Percentiles rank a stretch among this genome's conserved stretches.
These are phyloP conservation scores for Mycena epipterygia DNA, from an alignment of 768 basidiomycete genomes.

Conservation along the genomic window DNA sequence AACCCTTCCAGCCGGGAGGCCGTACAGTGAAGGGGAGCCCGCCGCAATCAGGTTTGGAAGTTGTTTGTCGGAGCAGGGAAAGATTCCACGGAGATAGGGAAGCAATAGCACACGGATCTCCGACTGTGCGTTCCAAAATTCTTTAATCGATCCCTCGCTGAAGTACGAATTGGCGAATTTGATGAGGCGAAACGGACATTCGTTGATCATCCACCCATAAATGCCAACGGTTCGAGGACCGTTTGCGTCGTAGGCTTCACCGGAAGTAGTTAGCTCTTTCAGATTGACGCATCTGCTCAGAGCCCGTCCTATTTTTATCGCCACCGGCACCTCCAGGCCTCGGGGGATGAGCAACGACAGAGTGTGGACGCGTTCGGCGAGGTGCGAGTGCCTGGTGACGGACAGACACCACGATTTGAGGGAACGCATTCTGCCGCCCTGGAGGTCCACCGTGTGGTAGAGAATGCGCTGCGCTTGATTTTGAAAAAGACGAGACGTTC, in stretches of 20 bases:
- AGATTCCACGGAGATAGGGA: neutral
- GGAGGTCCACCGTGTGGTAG: neutral
- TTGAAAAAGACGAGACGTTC: neutral
- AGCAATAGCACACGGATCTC: conserved; percentile 15
- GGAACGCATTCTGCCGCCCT: neutral
- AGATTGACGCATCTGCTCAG: conserved; percentile 3
- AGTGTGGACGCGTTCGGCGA: neutral
- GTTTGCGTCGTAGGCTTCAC: neutral
- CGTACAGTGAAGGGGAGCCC: neutral
- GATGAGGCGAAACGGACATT: conserved; percentile 13
- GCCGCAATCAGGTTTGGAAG: conserved; percentile 12
- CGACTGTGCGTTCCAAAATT: conserved; percentile 7
- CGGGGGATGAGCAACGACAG: neutral
- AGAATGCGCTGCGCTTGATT: neutral
- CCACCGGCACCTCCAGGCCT: neutral
- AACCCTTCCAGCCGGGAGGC: neutral
- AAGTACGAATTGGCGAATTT: conserved; percentile 13
- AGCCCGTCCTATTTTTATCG: neutral
- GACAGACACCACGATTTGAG: neutral
- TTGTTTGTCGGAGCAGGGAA: neutral
- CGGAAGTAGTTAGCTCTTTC: neutral
- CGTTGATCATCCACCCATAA: conserved; percentile 10
- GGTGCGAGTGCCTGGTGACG: neutral
- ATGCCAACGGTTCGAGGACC: neutral
- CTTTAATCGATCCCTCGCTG: neutral